Evolutionary conservation across 1,284 basidiomycete species (phyloP).

Genomic region (Cryptococcus sp.): DNA sequence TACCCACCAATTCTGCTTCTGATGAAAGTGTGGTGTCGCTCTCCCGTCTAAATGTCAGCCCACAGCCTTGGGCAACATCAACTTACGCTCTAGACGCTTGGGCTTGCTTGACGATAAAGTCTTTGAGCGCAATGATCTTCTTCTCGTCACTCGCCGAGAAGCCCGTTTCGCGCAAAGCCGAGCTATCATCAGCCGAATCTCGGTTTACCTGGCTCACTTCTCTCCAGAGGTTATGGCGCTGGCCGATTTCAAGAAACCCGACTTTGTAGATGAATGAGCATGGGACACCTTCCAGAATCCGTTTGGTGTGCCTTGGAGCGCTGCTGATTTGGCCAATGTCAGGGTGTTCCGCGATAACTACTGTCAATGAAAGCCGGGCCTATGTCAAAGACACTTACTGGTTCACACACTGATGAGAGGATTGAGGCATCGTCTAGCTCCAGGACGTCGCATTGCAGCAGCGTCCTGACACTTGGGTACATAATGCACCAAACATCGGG

Average conservation of each 20-base stretch:
- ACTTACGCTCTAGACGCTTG: slow-evolving; percentile 60
- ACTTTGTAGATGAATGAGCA: slow-evolving; percentile 13
- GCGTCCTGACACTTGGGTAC: slow-evolving; percentile 82
- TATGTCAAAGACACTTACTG: background rate
- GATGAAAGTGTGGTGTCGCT: slow-evolving; percentile 13
- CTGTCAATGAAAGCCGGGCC: slow-evolving; percentile 4
- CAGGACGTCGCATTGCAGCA: slow-evolving; percentile 79
- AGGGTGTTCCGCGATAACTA: slow-evolving; percentile 76
- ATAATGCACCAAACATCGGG: slow-evolving; percentile 96
- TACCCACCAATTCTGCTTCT: slow-evolving; percentile 24
- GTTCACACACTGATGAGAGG: slow-evolving; percentile 70
- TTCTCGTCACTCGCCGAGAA: slow-evolving; percentile 36
- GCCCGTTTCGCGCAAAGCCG: slow-evolving; percentile 52
- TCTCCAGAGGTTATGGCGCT: background rate
- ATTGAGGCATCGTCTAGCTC: slow-evolving; percentile 70
- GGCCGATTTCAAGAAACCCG: slow-evolving; percentile 16
- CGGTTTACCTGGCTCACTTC: slow-evolving; percentile 4
- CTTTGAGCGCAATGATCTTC: slow-evolving; percentile 62
- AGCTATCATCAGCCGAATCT: background rate
- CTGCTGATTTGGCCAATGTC: slow-evolving; percentile 65
- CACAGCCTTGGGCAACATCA: background rate
- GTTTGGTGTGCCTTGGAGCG: slow-evolving; percentile 47
- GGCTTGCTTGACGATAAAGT: slow-evolving; percentile 80
- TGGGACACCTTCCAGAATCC: slow-evolving; percentile 62
- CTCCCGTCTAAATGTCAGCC: slow-evolving; percentile 27